phyloP scores from a whole-genome alignment of 2,329 filamentous ascomycete species.

The Aurifilum marmelostoma region DNA sequence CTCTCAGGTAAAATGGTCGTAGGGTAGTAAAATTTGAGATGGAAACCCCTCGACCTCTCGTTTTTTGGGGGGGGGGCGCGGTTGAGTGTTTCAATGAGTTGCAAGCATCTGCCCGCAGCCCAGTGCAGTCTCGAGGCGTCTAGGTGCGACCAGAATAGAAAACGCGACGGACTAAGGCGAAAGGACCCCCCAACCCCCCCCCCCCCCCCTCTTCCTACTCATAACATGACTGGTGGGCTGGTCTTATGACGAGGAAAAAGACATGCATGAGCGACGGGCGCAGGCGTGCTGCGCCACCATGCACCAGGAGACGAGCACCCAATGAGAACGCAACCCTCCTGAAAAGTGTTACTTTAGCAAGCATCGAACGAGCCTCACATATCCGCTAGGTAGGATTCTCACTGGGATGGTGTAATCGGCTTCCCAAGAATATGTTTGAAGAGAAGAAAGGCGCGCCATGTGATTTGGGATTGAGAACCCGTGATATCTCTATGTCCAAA shows the following conservation, averaged over 20 bases:
- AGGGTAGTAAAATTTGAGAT: too few species aligned
- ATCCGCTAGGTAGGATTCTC: background rate
- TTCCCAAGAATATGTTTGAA: too few species aligned
- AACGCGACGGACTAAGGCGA: background rate
- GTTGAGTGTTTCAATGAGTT: too few species aligned
- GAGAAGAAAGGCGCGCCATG: background rate
- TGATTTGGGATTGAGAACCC: conserved; percentile 4
- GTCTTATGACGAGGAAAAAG: background rate
- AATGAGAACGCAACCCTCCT: background rate
- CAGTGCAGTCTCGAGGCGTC: background rate
- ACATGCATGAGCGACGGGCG: background rate
- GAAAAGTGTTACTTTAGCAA: too few species aligned
- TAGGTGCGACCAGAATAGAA: background rate
- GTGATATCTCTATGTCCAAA: conserved; percentile 14
- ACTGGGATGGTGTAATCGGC: background rate
- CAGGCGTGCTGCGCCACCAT: background rate
- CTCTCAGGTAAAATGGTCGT: too few species aligned
- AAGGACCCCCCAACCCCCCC: too few species aligned
- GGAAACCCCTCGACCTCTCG: too few species aligned
- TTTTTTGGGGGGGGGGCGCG: too few species aligned
- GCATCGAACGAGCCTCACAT: background rate
- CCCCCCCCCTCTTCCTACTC: too few species aligned
- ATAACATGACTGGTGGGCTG: background rate
- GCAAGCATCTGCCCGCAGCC: too few species aligned
- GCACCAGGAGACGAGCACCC: background rate